Conservation (phyloP, 2,329 filamentous ascomycete species). For the Alternaria longipes region DNA sequence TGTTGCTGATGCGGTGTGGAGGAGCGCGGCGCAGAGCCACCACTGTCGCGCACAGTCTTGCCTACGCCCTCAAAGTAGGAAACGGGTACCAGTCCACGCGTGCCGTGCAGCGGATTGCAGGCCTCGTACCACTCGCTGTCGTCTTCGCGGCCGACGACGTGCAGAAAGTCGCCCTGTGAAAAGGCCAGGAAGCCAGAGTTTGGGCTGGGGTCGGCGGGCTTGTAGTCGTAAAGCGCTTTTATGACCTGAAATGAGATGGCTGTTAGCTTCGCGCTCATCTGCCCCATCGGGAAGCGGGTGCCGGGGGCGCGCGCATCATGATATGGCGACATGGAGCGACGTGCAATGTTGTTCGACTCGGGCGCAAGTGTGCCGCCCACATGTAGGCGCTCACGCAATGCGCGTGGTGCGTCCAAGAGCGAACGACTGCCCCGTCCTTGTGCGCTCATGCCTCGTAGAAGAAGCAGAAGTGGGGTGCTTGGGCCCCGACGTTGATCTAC, state of each 20-base stretch:
- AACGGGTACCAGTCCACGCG: constrained; percentile 90
- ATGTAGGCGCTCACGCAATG: constrained; percentile 7
- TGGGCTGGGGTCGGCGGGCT: constrained; percentile 73
- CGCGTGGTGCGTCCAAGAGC: background rate
- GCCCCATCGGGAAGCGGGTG: constrained; percentile 27
- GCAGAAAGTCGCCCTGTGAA: constrained; percentile 95
- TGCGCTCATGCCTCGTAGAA: background rate
- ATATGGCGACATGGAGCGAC: constrained; percentile 6
- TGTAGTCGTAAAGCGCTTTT: constrained; percentile 95
- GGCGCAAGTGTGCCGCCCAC: background rate
- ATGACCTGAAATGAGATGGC: constrained; percentile 74
- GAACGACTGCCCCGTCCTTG: background rate
- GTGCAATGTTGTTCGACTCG: background rate
- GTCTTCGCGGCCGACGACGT: constrained; percentile 95
- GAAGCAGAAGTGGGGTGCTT: constrained; percentile 5
- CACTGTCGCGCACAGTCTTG: constrained; percentile 90
- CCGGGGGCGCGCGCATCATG: constrained; percentile 17
- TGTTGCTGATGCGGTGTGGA: constrained; percentile 53
- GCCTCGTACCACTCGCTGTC: constrained; percentile 98
- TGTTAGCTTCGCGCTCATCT: constrained; percentile 39
- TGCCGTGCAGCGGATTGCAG: constrained; percentile 91
- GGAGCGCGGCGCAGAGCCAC: constrained; percentile 55
- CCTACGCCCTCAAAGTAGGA: constrained; percentile 92
- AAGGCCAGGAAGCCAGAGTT: constrained; percentile 77
- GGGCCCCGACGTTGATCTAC: constrained; percentile 20